Base-by-base conservation (phyloP, 2,329 filamentous ascomycete genomes). In the Aspergillus amoenus region DNA sequence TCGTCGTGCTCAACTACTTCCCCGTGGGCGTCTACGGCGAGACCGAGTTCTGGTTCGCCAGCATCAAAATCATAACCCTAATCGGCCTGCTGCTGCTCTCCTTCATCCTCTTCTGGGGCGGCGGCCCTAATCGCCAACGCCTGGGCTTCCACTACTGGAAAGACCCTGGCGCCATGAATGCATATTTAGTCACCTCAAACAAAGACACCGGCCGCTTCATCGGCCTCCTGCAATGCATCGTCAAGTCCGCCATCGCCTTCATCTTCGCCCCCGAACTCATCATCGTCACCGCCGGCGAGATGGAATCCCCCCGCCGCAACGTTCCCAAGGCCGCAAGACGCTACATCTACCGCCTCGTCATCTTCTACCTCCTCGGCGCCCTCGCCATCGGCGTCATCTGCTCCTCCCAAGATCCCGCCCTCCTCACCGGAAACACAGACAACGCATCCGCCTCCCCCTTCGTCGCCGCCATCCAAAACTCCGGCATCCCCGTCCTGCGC, bases 271-370 rank as follows among this genome's bases (percentile, higher is more conserved):
- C 82, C 0, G 82, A 85, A 61, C 68, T 85, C 34, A 75, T 85
- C 47, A 77, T 84, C 39, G 81, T 83, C 27, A 79, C 80, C 4
- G 82, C 79, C 18, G 84, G 83, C 11, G 85, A 87, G 64, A 85
- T 84, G 77, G 74, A 82, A 60, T 80, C 73, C 11, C 84, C 82
- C 1, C 78, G 83, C n/a, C 76, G 79, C 42, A 86, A 85, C 61
- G 75, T 88, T 6, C 84, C 84, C 15, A 81, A 76, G 17, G 85
- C 84, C 1, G 82, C 81, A 0, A 78, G 81, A n/a, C 78, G 82
- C 8, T 85, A 37, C 34, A 84, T 87, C 70, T 85, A 81, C 68
- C 84, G 85, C 12, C 75, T 88, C n/a, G 72, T 86, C 13, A 41
- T 51, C 21, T 57, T 57, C 27, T 57, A 57, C 34, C 53, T 57